A percentile compares a stretch with the other conserved stretches of the same genome.
phyloP scores from a whole-genome alignment of 345 rosid species.

The Gossypium arboreum region DNA sequence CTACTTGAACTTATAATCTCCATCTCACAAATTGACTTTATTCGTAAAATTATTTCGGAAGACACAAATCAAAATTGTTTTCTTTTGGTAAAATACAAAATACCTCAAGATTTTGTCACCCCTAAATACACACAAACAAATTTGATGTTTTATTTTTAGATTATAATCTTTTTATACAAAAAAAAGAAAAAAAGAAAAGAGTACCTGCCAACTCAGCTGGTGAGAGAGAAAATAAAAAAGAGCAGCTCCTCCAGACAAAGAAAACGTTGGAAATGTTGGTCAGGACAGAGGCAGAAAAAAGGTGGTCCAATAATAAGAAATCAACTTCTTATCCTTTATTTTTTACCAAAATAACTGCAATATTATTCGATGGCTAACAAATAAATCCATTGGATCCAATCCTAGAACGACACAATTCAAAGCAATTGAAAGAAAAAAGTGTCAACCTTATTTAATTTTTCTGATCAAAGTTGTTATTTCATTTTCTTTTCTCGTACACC shows the following conservation, averaged over 20 bases:
- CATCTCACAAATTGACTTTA: too few species aligned
- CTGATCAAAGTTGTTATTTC: too few species aligned
- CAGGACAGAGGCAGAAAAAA: neutral
- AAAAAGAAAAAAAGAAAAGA: too few species aligned
- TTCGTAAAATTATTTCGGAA: too few species aligned
- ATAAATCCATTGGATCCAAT: neutral
- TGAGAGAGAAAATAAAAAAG: neutral
- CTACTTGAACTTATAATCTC: too few species aligned
- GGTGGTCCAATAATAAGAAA: neutral
- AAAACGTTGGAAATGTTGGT: neutral
- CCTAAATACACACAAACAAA: too few species aligned
- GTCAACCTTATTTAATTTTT: neutral
- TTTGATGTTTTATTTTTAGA: too few species aligned
- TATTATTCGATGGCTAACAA: neutral
- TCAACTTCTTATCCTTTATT: neutral
- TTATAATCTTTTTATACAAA: too few species aligned
- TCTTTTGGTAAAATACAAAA: too few species aligned
- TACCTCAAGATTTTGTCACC: too few species aligned
- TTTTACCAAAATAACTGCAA: neutral
- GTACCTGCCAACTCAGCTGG: neutral
- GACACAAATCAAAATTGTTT: too few species aligned
- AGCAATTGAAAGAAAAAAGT: neutral
- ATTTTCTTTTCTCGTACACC: neutral
- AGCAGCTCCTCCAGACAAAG: neutral
- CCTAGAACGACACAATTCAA: neutral